Evolutionary conservation across 2,329 filamentous ascomycete genomes (phyloP).

Genomic region (Penicillium sp.): DNA sequence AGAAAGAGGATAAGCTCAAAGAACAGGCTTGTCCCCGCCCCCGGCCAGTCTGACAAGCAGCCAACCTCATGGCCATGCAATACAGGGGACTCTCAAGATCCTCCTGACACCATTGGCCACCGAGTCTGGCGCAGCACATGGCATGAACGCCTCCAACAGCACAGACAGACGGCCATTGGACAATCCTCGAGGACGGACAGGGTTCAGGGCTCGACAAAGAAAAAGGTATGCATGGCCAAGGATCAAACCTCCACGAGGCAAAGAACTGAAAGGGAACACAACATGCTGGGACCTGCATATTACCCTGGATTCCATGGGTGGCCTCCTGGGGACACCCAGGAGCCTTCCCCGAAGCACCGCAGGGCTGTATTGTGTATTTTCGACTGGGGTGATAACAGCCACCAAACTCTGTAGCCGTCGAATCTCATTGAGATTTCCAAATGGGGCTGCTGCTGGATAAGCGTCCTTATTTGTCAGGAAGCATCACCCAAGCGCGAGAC

Average conservation of each 20-base stretch:
- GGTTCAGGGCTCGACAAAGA: constrained; percentile 2
- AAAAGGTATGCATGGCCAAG: constrained; percentile 6
- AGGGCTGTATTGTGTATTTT: constrained; percentile 1
- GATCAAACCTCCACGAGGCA: not conserved
- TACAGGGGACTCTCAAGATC: not conserved
- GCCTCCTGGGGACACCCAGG: not conserved
- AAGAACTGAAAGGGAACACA: constrained; percentile 7
- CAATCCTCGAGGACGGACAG: not conserved
- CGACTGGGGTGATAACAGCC: not conserved
- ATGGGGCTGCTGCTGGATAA: no score
- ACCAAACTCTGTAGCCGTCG: not conserved
- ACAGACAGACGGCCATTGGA: not conserved
- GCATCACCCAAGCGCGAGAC: no score
- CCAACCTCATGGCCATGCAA: not conserved
- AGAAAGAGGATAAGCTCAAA: constrained; percentile 8
- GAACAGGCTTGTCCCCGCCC: not conserved
- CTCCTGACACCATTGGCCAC: not conserved
- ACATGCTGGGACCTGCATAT: constrained; percentile 28
- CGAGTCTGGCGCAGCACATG: not conserved
- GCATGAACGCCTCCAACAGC: not conserved
- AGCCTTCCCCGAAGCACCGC: not conserved
- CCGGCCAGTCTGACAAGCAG: not conserved
- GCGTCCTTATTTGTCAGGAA: no score
- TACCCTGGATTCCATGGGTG: not conserved
- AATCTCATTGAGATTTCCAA: no score